Base-by-base conservation (phyloP, 352 stramenopile genomes). In the Pythium myriotylum region DNA sequence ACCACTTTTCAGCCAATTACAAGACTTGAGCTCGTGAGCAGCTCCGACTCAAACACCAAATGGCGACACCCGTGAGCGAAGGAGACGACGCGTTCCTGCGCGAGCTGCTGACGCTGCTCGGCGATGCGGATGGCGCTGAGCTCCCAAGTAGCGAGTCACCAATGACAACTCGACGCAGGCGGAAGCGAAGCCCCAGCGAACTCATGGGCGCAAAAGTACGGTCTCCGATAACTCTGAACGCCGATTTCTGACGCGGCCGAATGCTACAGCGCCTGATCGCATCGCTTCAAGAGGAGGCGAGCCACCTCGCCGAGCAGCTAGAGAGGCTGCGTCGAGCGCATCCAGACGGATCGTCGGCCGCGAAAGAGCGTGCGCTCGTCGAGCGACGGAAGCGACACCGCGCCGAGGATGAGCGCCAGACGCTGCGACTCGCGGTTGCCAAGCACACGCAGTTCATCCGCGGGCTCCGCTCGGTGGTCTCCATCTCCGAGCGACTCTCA, bases 381-480 rank as follows among this genome's bases (percentile, higher is more conserved):
- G 47, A 54, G 47, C 47, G 47, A 2, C 47, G 17, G 4, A 41
- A 43, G 47, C 47, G 47, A 2, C 14, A 54, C 17, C 47, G 47
- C 27, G 47, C 47, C 17, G 47, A 54, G n/a, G 2, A 9, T 17
- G 47, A 54, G 27, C 27, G 47, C 47, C 7, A 23, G 16, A 1
- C 6, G 16, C 47, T 54, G 47, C 29, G 47, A 8, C 27, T 42
- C 13, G 47, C 47, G 27, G 47, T 54, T 26, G 41, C 24, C 47
- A 26, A 19, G 24, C 47, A 54, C 1, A 54, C 29, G 29, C 47
- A 42, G 26, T 54, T 59, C 26, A 27, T 59, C 1, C 39, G 52
- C 26, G 52, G 52, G 13, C 52, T 59, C 10, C 23, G n/a, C 8
- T 33, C 20, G 8, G 23, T 62, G 24, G 54, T 62, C 10, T 10